Conservation (phyloP, 2,329 filamentous ascomycete species). For the Ophiocordyceps camponoti-floridani region DNA sequence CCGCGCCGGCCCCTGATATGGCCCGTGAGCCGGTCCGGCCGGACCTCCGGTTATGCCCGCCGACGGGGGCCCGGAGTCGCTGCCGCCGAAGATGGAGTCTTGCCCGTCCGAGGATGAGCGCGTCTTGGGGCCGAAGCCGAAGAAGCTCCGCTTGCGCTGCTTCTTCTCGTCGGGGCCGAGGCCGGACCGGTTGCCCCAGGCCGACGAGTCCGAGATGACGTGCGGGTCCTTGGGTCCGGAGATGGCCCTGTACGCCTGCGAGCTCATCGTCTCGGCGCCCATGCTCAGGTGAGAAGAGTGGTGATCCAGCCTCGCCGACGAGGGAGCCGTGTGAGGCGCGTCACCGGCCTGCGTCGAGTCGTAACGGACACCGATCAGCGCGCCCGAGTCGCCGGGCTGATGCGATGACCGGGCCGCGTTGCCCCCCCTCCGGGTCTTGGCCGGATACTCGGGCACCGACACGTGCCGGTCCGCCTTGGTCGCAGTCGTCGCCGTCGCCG, state of each 20-base stretch:
- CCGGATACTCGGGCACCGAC: conserved; percentile 12
- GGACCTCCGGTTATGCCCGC: conserved; percentile 8
- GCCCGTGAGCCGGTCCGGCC: conserved; percentile 14
- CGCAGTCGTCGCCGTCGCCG: conserved; percentile 1
- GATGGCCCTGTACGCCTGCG: conserved; percentile 35
- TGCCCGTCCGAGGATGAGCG: conserved; percentile 39
- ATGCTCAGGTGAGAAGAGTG: conserved; percentile 11
- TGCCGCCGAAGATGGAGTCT: conserved; percentile 34
- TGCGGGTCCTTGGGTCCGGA: conserved; percentile 74
- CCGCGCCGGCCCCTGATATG: conserved; percentile 35
- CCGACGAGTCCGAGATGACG: conserved; percentile 64
- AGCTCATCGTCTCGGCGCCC: conserved; percentile 16
- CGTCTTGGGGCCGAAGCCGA: conserved; percentile 48
- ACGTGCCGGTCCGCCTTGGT: conserved; percentile 19
- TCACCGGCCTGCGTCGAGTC: conserved; percentile 35
- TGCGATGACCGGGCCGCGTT: conserved; percentile 14
- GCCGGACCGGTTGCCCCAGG: conserved; percentile 67
- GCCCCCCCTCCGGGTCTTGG: conserved; percentile 14
- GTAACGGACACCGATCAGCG: conserved; percentile 39
- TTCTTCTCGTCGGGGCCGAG: conserved; percentile 56
- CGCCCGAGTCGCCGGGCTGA: conserved; percentile 22
- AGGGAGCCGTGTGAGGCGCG: conserved; percentile 23
- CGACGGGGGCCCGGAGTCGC: conserved; percentile 24
- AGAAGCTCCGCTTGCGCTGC: conserved; percentile 60
- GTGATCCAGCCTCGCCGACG: conserved; percentile 15